Evolutionary conservation across 345 rosid genomes (phyloP), one percentile per base, ranked within the genome.

Genomic region (Sisymbrium altissimum): DNA sequence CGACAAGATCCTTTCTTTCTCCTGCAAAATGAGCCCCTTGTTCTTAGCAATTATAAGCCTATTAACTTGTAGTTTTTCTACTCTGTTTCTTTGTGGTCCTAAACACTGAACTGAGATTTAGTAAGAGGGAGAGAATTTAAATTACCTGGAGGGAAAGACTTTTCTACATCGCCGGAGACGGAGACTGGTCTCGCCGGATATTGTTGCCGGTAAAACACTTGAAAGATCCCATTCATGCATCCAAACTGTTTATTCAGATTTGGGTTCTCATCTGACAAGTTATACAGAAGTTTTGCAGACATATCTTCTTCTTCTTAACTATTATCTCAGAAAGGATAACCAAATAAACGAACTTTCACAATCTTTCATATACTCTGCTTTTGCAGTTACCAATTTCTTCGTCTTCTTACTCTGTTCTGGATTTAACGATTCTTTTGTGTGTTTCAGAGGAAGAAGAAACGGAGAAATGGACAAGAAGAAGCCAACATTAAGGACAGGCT

Each of bases 211-310:
- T 86, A 86, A 70, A 93, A 88, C 56, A 90, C 85, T 48, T 91
- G 94, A 46, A 91, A 84, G 71, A 93, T 83, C 32, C 97, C 96
- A 78, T 85, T 81, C 90, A 91, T 91, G 79, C 98, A 93, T 50
- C 98, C 96, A 70, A 86, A 82, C 62, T 91, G 98, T 84, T 87
- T 91, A 72, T 77, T 86, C 79, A 86, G 83, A 79, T 84, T 86
- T 62, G 91, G 83, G 13, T 81, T 86, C 55, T 93, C 96, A 64
- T 89, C 98, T 27, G 96, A 78, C 53, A 86, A 62, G 40, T 83
- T 76, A 78, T 84, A 66, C 7, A 86, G 39, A 64, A 83, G 77
- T 62, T 89, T 88, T 29, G 92, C 81, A 74, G 97, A 83, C 98
- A 93, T 89, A 27, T 78, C 77, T 48, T 70, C 60, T 55, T 52